Base-by-base conservation (phyloP, 2,329 filamentous ascomycete genomes). In the Graphiopsis chlorocephala region DNA sequence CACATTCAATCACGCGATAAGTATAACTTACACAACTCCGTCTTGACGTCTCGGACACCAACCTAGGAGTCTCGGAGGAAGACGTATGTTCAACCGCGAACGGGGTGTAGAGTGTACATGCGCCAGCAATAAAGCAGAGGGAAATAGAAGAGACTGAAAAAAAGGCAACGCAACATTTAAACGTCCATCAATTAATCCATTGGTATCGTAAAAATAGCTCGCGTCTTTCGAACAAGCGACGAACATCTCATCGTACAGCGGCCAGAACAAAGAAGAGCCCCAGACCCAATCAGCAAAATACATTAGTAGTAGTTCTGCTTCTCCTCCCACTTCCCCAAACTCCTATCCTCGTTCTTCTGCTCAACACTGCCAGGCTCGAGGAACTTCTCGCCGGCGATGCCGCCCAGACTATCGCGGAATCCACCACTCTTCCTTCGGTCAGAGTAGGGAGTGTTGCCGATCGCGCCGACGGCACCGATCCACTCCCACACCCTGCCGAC, bases 401-500 rank as follows among this genome's bases (percentile, higher is more conserved):
- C 33, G 10, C 61, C 61, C 1, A 64, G 17, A 28, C 53, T 64
- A 4, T 58, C 53, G 23, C 61, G 29, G 31, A 61, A 56, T 5
- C 61, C 61, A 8, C 70, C 71, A 53, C 70, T 74, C 65, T 69
- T 69, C 57, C 72, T 68, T 45, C 72, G 65, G 11, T 66, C 59
- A 12, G 35, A 38, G n/a, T 58, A 58, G 26, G 55, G 33, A 20
- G 33, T 45, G 56, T 70, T 71, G 66, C 75, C 75, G 42, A 77
- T 67, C 17, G 69, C 65, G 12, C 72, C 70, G 59, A 85, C 79
- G 15, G 85, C 85, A 7, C 88, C 88, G 69, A 88, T 85, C 88
- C 88, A 90, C 72, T 89, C 87, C 88, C 88, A 90, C 63, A 86
- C 84, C 56, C 86, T 82, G 56, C 85, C 83, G 59, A 88, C 84